Base-by-base conservation (phyloP, 1,284 basidiomycete genomes). In the Coriolopsis trogii region DNA sequence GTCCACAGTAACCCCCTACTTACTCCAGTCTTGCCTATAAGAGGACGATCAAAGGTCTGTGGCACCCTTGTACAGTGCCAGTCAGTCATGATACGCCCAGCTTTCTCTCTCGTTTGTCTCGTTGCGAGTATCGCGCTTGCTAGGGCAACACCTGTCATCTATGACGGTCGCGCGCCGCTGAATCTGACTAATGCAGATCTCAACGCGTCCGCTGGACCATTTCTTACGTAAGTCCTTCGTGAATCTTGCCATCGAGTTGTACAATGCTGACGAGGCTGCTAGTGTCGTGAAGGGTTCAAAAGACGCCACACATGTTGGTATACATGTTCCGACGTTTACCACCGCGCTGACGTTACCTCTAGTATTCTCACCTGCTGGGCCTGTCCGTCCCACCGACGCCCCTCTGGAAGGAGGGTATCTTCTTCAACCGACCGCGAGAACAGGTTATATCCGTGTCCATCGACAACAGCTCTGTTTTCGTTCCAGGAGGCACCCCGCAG, bases 381-480 rank as follows among this genome's bases (percentile, higher is more conserved):
- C 63, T 67, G 37, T 49, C 64, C 13, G 53, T 68, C 3, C 52
- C 65, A 3, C 74, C 80, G 6, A 83, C 82, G 0, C 76, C 80
- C 0, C 70, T 84, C 3, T 83, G 79, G 81, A 68, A 68, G 46
- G 52, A 63, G n/a, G 45, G 55, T 5, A 54, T 46, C 2, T 8
- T 56, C 2, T 46, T 37, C 29, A 53, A 61, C 12, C 29, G 61
- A 13, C 62, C 70, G 3, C 65, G 55, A 4, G 82, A 84, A 52
- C 80, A 84, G 62, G 67, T 72, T 0, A 67, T 84, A 36, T 72
- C 73, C 24, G 70, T 81, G 40, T 72, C 76, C 6, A 81, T 84
- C 48, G 81, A 84, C 65, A 81, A 82, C 63, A 74, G 71, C 41
- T 84, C 82, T 15, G 67, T 84, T 33, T 85, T 85, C 60, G 60